Base-by-base conservation (phyloP, 2,329 filamentous ascomycete genomes). In the Balansia obtecta region DNA sequence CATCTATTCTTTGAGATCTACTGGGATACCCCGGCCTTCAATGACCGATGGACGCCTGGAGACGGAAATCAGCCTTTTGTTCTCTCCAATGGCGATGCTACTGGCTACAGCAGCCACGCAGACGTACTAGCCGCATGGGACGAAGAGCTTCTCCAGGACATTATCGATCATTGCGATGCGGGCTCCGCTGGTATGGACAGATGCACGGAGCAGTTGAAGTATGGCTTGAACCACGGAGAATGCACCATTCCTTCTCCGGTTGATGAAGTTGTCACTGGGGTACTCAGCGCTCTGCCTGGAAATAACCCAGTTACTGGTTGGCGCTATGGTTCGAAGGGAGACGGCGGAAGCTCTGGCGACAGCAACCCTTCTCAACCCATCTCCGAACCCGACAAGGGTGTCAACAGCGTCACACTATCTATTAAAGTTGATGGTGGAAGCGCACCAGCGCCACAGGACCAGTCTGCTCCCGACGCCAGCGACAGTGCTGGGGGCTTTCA, bases 121-220 rank as follows among this genome's bases (percentile, higher is more conserved):
- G 85, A 89, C 65, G 88, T 89, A 68, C 66, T 85, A 56, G 79
- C 85, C 54, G 85, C 78, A 15, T 89, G 86, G 86, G 79, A 88
- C 56, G 71, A 77, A 54, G 64, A 70, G 30, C 72, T 75, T 44
- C 79, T 87, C 46, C 80, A 85, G 65, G 71, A 76, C 53, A 83
- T 85, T 55, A 80, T 87, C 56, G 73, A 85, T 61, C 77, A 71
- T 47, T 88, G 86, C 70, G 70, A 81, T 58, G 76, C 75, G 44
- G 75, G 79, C 46, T 74, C 74, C 51, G 55, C 61, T 7, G 79
- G 78, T 46, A 81, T 87, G 69, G 76, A 83, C 55, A 70, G 75
- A 55, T 88, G 83, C 68, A 72, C 75, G 5, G 71, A 74, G 70
- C 50, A 41, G 4, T 20, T 49, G 15, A 49, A 49, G 41, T 71